Evolutionary conservation across 2,329 filamentous ascomycete species (phyloP).

Genomic region (Colletotrichum shisoi): DNA sequence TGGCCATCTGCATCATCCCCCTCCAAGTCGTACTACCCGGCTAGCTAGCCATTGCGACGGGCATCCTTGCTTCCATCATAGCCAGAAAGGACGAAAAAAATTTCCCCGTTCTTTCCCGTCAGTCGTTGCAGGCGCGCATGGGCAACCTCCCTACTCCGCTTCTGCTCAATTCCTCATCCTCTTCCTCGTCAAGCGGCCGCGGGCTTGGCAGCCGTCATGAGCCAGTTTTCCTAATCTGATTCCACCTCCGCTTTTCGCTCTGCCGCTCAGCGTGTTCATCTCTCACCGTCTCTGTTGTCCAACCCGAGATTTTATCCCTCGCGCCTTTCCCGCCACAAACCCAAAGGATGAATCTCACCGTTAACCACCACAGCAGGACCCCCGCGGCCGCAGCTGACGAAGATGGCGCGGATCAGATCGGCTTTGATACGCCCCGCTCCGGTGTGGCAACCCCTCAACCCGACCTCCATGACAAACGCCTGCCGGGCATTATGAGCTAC

Average conservation of each 20-base stretch:
- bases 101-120: slow-evolving; percentile 34
- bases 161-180: slow-evolving; percentile 4
- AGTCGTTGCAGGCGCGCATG: slow-evolving; percentile 15
- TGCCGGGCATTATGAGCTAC: slow-evolving; percentile 96
- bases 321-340: slow-evolving; percentile 37
- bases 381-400: slow-evolving; percentile 66
- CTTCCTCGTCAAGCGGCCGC: slow-evolving; percentile 21
- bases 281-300: slow-evolving; percentile 22
- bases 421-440: slow-evolving; percentile 86
- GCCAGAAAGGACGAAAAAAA: slow-evolving; percentile 27
- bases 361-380: slow-evolving; percentile 65
- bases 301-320: slow-evolving; percentile 31
- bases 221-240: slow-evolving; percentile 43
- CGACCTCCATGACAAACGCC: slow-evolving; percentile 90
- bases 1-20: slow-evolving; percentile 32
- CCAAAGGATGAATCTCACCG: slow-evolving; percentile 51
- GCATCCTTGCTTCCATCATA: slow-evolving; percentile 33
- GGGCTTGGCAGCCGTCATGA: slow-evolving; percentile 52
- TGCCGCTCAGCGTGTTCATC: slow-evolving; percentile 28
- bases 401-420: slow-evolving; percentile 77
- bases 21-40: slow-evolving; percentile 23
- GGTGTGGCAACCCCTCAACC: slow-evolving; percentile 93
- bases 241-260: slow-evolving; percentile 36
- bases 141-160: slow-evolving; percentile 21
- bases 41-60: slow-evolving; percentile 30